Evolutionary conservation across 2,329 filamentous ascomycete genomes (phyloP).

Genomic region (Laburnicola sp.): DNA sequence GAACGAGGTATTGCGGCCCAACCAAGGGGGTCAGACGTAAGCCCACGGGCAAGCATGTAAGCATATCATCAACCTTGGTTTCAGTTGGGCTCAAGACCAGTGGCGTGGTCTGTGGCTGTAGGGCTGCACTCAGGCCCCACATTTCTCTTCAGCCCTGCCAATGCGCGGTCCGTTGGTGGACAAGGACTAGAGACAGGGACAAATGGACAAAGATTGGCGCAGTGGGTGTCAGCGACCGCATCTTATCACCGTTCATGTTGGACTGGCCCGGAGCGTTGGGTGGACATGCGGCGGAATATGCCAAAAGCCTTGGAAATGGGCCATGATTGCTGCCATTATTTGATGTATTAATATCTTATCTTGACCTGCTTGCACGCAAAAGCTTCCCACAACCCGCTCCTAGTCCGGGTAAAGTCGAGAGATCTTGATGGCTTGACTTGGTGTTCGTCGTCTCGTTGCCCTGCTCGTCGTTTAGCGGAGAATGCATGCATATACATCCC

Average conservation of each 20-base stretch:
- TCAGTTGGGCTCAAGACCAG: no score
- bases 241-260: slow-evolving; percentile 1
- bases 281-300: slow-evolving; percentile 17
- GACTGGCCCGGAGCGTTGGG: neutral
- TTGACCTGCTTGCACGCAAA: no score
- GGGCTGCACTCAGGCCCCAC: slow-evolving; percentile 8
- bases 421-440: no score
- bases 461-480: neutral
- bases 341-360: neutral
- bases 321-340: slow-evolving; percentile 10
- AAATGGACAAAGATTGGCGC: slow-evolving; percentile 1
- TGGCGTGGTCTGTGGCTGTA: slow-evolving; percentile 1
- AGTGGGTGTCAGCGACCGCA: neutral
- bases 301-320: slow-evolving; percentile 14
- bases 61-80: no score
- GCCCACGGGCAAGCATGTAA: slow-evolving; percentile 5
- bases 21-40: no score
- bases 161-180: neutral
- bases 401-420: no score
- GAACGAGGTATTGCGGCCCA: no score
- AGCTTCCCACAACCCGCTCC: neutral
- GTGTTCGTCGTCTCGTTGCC: neutral
- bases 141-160: slow-evolving; percentile 1
- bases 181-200: no score
- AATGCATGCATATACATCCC: neutral